Evolutionary conservation across 2,329 filamentous ascomycete species (phyloP).

Genomic region (Ophiosphaerella korrae): DNA sequence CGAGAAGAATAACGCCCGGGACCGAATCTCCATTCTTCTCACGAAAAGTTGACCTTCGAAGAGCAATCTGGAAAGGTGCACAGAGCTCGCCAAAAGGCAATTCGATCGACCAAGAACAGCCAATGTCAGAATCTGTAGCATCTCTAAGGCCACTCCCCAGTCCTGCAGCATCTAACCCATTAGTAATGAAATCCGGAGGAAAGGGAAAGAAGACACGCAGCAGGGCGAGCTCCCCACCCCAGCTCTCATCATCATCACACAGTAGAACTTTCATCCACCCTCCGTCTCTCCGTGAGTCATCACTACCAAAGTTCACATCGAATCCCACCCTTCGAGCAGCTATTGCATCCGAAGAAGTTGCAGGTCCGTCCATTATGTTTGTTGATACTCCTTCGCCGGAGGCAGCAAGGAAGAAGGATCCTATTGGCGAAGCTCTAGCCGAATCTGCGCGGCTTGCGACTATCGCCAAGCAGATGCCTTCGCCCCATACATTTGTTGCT

Average conservation of each 20-base stretch:
- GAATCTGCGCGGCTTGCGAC: conserved; percentile 6
- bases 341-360: conserved; percentile 66
- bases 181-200: conserved; percentile 14
- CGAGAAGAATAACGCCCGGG: conserved; percentile 26
- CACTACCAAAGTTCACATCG: conserved; percentile 70
- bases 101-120: conserved; percentile 12
- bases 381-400: conserved; percentile 52
- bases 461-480: conserved; percentile 8
- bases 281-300: conserved; percentile 57
- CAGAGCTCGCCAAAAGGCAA: conserved; percentile 16
- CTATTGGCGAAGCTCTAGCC: conserved; percentile 18
- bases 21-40: conserved; percentile 33
- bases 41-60: conserved; percentile 33
- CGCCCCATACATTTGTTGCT: neutral
- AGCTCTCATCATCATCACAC: conserved; percentile 21
- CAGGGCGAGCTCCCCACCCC: conserved; percentile 22
- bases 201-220: conserved; percentile 14
- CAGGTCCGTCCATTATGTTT: conserved; percentile 78
- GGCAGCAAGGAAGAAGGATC: conserved; percentile 23
- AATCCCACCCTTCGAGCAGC: conserved; percentile 73
- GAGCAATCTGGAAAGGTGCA: conserved; percentile 31
- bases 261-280: conserved; percentile 50
- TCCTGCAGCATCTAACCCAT: conserved; percentile 36
- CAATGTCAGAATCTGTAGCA: conserved; percentile 25
- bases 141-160: conserved; percentile 32